phyloP scores from a whole-genome alignment of 163 green algal species.

The Chlamydomonas reinhardtii region DNA sequence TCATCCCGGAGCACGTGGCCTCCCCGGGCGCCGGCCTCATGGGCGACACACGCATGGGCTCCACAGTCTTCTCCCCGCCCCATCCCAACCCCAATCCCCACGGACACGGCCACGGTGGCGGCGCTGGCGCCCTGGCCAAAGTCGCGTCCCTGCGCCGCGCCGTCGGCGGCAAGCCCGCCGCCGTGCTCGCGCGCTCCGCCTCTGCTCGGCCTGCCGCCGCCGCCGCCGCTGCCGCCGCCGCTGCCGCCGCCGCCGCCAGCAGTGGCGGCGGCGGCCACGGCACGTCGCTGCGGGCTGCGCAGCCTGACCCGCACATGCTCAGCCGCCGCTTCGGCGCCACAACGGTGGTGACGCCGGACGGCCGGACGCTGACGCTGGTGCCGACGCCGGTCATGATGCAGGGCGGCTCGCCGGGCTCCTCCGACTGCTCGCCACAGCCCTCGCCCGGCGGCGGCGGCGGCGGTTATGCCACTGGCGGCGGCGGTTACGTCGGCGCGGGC shows the following conservation, averaged over 20 bases:
- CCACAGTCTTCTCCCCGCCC: constrained; percentile 38
- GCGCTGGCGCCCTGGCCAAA: background rate
- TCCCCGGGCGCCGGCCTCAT: background rate
- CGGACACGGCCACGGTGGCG: background rate
- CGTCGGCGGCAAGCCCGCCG: background rate
- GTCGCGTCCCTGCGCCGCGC: background rate
- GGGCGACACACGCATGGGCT: constrained; percentile 26
- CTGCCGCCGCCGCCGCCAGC: no score
- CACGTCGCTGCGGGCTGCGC: background rate
- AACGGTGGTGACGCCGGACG: constrained; percentile 5
- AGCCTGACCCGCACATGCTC: constrained; percentile 13
- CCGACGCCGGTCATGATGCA: background rate
- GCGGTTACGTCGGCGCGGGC: background rate
- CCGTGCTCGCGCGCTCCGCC: background rate
- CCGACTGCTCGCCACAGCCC: no score
- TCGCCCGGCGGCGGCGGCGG: no score
- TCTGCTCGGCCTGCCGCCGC: background rate
- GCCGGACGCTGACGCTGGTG: background rate
- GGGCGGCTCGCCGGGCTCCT: no score
- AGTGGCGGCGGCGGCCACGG: background rate
- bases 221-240: no score
- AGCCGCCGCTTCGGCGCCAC: background rate
- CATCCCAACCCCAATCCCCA: no score
- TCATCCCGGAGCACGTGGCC: background rate
- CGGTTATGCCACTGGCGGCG: no score